Evolutionary conservation across 2,329 filamentous ascomycete genomes (phyloP).

Genomic region (Thyridium curvatum): DNA sequence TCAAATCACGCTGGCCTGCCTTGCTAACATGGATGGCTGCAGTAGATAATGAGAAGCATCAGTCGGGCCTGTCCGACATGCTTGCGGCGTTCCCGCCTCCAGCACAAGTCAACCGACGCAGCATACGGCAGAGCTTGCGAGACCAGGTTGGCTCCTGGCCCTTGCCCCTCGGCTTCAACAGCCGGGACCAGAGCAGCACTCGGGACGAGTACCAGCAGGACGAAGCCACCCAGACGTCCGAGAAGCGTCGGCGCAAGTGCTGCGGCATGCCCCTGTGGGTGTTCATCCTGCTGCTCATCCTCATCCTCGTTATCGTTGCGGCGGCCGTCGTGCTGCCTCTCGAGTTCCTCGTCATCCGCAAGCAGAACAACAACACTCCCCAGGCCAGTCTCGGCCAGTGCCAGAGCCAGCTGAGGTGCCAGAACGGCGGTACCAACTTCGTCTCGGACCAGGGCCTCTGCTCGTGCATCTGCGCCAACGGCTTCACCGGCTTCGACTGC

Average conservation of each 20-base stretch:
- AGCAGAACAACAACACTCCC: constrained; percentile 36
- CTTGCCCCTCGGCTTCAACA: constrained; percentile 24
- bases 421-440: constrained; percentile 76
- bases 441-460: constrained; percentile 58
- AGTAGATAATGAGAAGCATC: constrained; percentile 35
- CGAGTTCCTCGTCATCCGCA: constrained; percentile 56
- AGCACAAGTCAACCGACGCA: constrained; percentile 36
- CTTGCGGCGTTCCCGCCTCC: constrained; percentile 59
- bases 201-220: constrained; percentile 6
- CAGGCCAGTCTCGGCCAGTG: constrained; percentile 44
- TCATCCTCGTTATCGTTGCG: constrained; percentile 66
- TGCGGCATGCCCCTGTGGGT: constrained; percentile 81
- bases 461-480: constrained; percentile 82
- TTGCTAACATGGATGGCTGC: background rate
- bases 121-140: constrained; percentile 37
- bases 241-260: constrained; percentile 52
- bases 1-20: too few species aligned
- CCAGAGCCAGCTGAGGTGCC: constrained; percentile 55
- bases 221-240: constrained; percentile 8
- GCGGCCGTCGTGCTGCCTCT: constrained; percentile 78
- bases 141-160: constrained; percentile 48
- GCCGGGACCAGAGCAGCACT: constrained; percentile 11
- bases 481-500: constrained; percentile 63
- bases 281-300: constrained; percentile 59
- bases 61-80: constrained; percentile 57